Conservation (phyloP, 768 basidiomycete species). For the Phylloporus sp. region DNA sequence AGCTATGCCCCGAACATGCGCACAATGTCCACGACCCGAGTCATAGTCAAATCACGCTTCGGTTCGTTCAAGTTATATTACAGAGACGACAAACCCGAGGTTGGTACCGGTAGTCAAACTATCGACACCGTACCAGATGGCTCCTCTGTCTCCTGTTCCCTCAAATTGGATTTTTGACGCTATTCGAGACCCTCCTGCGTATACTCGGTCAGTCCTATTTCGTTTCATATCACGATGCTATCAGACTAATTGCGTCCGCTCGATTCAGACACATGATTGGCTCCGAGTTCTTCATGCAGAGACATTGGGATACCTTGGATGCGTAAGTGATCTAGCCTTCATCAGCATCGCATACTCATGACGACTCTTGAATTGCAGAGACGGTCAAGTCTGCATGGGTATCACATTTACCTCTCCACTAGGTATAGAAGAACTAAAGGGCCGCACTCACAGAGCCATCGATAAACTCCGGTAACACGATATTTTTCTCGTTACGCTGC, state of each 20-base stretch:
- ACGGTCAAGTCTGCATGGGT: conserved; percentile 18
- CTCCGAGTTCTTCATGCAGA: conserved; percentile 14
- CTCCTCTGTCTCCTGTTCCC: not conserved
- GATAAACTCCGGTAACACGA: conserved; percentile 17
- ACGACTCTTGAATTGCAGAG: conserved; percentile 1
- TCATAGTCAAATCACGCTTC: too few species aligned
- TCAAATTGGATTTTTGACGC: conserved; percentile 8
- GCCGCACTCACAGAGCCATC: conserved; percentile 10
- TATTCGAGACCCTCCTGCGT: conserved; percentile 6
- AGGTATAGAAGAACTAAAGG: conserved; percentile 1
- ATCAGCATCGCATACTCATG: not conserved
- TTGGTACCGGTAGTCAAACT: not conserved
- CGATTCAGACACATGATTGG: conserved; percentile 10
- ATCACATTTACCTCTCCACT: conserved; percentile 13
- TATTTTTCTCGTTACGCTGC: not conserved
- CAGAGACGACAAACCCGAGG: not conserved
- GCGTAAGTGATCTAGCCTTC: conserved; percentile 5
- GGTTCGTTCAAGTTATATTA: not conserved
- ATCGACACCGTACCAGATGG: not conserved
- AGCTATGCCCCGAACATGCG: too few species aligned
- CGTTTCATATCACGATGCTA: not conserved
- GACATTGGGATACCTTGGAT: conserved; percentile 8
- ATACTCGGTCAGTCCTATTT: conserved; percentile 12
- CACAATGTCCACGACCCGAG: too few species aligned
- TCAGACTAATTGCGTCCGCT: not conserved